These are phyloP conservation scores for Rhodotorula sp. DNA, from an alignment of 1,284 basidiomycete genomes.

Conservation along the genomic window DNA sequence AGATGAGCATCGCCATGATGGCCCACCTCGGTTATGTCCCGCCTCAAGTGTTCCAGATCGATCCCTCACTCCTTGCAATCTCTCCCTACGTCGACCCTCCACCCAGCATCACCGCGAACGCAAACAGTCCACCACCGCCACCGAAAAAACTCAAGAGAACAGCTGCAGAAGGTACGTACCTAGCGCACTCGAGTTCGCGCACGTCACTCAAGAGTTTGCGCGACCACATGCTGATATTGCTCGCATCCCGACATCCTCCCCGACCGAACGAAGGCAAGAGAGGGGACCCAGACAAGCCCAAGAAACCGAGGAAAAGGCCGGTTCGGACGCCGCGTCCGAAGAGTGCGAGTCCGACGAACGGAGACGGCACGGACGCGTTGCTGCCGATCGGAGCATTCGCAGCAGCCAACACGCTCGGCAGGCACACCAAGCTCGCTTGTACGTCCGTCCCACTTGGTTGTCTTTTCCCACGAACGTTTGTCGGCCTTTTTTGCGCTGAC, in stretches of 20 bases:
- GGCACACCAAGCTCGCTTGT: slow-evolving; percentile 5
- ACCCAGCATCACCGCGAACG: no score
- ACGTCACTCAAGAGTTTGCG: neutral
- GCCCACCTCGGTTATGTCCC: neutral
- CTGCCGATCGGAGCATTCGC: neutral
- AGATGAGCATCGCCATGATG: neutral
- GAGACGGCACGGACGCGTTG: neutral
- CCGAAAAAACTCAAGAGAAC: no score
- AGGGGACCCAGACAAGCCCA: neutral
- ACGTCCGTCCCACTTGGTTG: neutral
- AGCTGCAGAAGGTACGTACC: no score
- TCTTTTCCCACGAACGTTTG: neutral
- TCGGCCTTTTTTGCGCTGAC: neutral
- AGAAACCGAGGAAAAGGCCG: neutral
- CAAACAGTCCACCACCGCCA: no score
- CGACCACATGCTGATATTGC: no score
- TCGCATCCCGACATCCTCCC: neutral
- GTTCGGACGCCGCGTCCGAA: neutral
- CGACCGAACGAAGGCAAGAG: neutral
- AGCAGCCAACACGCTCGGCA: neutral
- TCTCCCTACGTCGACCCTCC: no score
- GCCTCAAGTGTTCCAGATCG: neutral
- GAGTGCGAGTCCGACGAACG: neutral
- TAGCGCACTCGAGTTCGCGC: neutral
- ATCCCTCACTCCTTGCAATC: neutral